Percentiles rank a stretch among this genome's conserved stretches.
Evolutionary conservation across 148 eudicot genomes (phyloP).

Genomic region (Pouteria glomerata): DNA sequence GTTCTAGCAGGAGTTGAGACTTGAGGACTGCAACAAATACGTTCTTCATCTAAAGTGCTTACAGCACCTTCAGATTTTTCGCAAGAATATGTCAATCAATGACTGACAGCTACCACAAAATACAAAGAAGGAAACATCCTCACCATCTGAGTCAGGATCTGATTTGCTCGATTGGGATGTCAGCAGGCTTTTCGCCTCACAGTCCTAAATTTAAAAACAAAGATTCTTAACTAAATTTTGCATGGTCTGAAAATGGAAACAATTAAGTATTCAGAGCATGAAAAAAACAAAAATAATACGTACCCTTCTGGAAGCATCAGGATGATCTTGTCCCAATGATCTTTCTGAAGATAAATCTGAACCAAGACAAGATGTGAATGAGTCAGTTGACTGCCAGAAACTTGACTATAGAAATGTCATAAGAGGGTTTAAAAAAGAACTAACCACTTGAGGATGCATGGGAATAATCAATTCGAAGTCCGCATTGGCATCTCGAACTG

Average conservation of each 20-base stretch:
- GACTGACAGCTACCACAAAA: background rate
- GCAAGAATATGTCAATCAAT: background rate
- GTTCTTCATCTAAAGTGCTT: slow-evolving; percentile 38
- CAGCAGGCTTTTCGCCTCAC: slow-evolving; percentile 14
- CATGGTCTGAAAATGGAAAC: background rate
- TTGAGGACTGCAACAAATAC: slow-evolving; percentile 10
- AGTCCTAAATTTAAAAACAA: slow-evolving; percentile 9
- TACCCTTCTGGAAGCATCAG: slow-evolving; percentile 24
- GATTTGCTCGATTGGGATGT: slow-evolving; percentile 22
- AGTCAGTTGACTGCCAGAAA: background rate
- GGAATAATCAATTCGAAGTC: slow-evolving; percentile 12
- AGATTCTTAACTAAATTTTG: background rate
- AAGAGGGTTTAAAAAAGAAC: slow-evolving; percentile 5
- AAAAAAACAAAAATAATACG: slow-evolving; percentile 5
- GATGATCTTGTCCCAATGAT: slow-evolving; percentile 18
- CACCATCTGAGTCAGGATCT: slow-evolving; percentile 39
- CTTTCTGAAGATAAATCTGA: slow-evolving; percentile 32
- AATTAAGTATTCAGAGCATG: no score
- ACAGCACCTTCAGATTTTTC: slow-evolving; percentile 34
- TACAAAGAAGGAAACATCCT: slow-evolving; percentile 12
- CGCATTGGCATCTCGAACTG: slow-evolving; percentile 24
- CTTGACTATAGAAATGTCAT: slow-evolving; percentile 2
- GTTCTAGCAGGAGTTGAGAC: slow-evolving; percentile 19
- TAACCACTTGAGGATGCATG: slow-evolving; percentile 24
- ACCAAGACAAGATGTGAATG: background rate